phyloP scores from a whole-genome alignment of 768 basidiomycete genomes.

The Lactarius psammicola region DNA sequence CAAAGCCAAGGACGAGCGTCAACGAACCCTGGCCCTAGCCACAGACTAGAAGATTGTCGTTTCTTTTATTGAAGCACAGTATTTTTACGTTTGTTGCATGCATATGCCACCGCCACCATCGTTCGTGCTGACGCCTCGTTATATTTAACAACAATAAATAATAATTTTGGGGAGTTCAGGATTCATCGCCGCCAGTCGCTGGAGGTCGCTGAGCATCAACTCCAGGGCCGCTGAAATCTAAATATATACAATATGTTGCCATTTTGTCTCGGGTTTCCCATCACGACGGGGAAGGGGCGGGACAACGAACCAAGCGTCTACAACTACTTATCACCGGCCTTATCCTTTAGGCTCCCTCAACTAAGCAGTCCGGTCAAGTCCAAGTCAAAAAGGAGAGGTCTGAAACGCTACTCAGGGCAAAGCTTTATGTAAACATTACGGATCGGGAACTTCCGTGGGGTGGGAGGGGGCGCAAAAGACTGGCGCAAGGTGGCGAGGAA shows the following conservation, averaged over 20 bases:
- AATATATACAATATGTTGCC: not conserved
- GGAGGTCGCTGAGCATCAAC: slow-evolving; percentile 26
- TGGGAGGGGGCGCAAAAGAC: not conserved
- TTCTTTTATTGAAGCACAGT: not conserved
- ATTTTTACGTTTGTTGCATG: not conserved
- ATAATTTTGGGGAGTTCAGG: not conserved
- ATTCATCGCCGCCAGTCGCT: not conserved
- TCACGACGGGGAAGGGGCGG: not conserved
- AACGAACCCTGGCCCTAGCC: not conserved
- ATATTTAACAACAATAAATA: not conserved
- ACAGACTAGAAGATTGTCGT: not conserved
- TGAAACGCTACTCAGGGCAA: not conserved
- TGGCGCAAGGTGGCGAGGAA: not conserved
- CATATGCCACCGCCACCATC: not conserved
- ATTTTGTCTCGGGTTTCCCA: not conserved
- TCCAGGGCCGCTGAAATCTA: slow-evolving; percentile 20
- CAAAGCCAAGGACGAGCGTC: not conserved
- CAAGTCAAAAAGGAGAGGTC: not conserved
- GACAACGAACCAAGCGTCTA: not conserved
- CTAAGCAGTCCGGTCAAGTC: not conserved
- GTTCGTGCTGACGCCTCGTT: not conserved
- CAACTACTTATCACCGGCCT: not conserved
- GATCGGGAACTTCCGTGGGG: not conserved
- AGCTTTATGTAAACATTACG: slow-evolving; percentile 3
- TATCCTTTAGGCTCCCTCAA: not conserved